Evolutionary conservation across 2,329 filamentous ascomycete species (phyloP).

Genomic region (Falciphora oryzae): DNA sequence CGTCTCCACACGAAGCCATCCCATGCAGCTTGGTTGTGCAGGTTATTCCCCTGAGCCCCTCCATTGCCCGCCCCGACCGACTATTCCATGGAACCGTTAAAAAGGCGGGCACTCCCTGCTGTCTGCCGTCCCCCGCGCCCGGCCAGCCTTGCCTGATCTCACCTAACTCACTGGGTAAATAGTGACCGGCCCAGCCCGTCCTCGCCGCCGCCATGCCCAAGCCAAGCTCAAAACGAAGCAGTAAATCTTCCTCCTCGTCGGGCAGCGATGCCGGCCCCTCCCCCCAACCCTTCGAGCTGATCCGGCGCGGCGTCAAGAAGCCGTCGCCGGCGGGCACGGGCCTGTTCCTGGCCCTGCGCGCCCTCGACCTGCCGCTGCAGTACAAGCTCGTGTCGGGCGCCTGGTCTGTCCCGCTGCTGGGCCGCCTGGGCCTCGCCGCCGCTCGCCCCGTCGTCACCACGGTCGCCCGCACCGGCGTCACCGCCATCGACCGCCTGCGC

Average conservation of each 20-base stretch:
- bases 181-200: too few relatives aligned
- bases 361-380: constrained; percentile 28
- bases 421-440: constrained; percentile 36
- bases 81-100: too few relatives aligned
- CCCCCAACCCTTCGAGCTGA: constrained; percentile 23
- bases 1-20: too few relatives aligned
- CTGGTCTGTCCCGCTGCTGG: constrained; percentile 40
- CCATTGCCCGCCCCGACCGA: too few relatives aligned
- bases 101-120: too few relatives aligned
- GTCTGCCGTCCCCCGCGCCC: too few relatives aligned
- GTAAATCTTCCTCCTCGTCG: neutral
- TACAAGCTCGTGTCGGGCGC: constrained; percentile 24
- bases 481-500: constrained; percentile 25
- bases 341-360: constrained; percentile 33
- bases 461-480: constrained; percentile 11
- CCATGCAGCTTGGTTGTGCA: too few relatives aligned
- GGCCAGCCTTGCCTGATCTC: neutral
- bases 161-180: neutral
- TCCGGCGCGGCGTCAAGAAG: constrained; percentile 31
- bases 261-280: neutral
- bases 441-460: constrained; percentile 31
- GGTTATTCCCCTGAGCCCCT: too few relatives aligned
- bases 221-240: too few relatives aligned
- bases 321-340: constrained; percentile 28
- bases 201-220: too few relatives aligned